Percentiles rank a stretch among this genome's conserved stretches.
Evolutionary conservation across 208 protist species (phyloP).

Genomic region (Crithidia mellificae): DNA sequence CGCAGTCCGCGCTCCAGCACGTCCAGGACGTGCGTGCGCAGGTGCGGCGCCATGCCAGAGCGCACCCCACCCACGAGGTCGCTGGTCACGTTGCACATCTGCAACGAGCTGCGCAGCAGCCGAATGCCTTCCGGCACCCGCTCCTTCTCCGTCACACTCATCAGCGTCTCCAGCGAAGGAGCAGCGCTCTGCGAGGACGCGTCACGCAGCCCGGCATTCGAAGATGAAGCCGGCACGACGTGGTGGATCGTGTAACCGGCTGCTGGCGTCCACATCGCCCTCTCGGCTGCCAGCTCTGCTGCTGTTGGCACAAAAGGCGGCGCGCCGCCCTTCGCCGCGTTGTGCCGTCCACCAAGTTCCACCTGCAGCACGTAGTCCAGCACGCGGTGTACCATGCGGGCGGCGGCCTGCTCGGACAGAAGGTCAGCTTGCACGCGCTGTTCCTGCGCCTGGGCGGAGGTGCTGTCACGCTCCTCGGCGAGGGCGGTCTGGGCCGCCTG

Average conservation of each 20-base stretch:
- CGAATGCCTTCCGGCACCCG: slow-evolving; percentile 41
- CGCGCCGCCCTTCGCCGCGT: slow-evolving; percentile 37
- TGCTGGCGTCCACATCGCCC: slow-evolving; percentile 29
- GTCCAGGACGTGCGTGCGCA: slow-evolving; percentile 42
- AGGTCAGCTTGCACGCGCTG: slow-evolving; percentile 24
- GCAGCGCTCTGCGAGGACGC: slow-evolving; percentile 2
- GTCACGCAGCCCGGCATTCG: neutral
- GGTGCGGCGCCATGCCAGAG: slow-evolving; percentile 46
- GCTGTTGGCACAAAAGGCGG: slow-evolving; percentile 27
- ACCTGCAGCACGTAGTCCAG: slow-evolving; percentile 66
- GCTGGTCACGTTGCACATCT: slow-evolving; percentile 39
- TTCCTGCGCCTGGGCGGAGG: slow-evolving; percentile 23
- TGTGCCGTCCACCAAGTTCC: slow-evolving; percentile 64
- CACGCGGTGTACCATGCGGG: slow-evolving; percentile 47
- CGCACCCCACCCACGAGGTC: slow-evolving; percentile 68
- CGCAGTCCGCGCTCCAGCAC: slow-evolving; percentile 51
- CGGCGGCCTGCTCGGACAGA: slow-evolving; percentile 36
- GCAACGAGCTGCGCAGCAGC: slow-evolving; percentile 44
- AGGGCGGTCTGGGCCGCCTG: slow-evolving; percentile 30
- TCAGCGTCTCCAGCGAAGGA: slow-evolving; percentile 10
- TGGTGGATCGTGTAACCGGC: slow-evolving; percentile 49
- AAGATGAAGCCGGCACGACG: slow-evolving; percentile 19
- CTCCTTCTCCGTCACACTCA: slow-evolving; percentile 37
- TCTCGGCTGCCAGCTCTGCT: slow-evolving; percentile 41
- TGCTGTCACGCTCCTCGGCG: slow-evolving; percentile 27